Evolutionary conservation across 2,329 filamentous ascomycete species (phyloP), one percentile per base, ranked within the genome.

Genomic region (Colletotrichum noveboracense): DNA sequence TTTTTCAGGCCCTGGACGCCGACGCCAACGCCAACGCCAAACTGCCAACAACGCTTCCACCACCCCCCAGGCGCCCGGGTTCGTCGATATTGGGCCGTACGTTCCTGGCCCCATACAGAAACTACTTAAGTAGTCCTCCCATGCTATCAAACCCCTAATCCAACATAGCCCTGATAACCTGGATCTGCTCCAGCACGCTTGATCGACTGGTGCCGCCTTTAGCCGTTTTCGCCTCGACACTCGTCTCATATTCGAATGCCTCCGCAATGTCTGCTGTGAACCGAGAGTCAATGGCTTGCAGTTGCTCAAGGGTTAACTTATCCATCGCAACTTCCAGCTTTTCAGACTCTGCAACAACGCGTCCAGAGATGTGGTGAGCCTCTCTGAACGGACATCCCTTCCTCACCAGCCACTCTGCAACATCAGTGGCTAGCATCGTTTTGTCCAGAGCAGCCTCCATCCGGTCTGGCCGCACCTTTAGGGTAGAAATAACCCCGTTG

Each of bases 361-460:
- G 89, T 24, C 94, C 94, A 36, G 92, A 93, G 79, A 95, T 94
- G 82, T 95, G 94, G 80, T 96, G 94, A 18, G 94, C 94, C 85
- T 95, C 93, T 60, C 94, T 89, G 87, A 96, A 96, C 10, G 94
- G 94, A 56, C 94, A 92, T 58, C 91, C 91, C 79, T 90, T 92
- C 65, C 89, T 84, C 60, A 93, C 90, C 12, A 93, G 85, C 81
- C 91, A 92, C 81, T 93, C 91, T 52, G 91, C 91, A 36, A 93
- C 86, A 81, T 93, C 91, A 28, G 91, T 93, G 18, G 94, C 94
- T 6, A 96, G 89, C 93, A 96, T 95, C 80, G 94, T 93, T 6
- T 92, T 93, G 1, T 93, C 92, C 12, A 96, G 86, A 0, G 93
- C 92, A 70, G 91, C 92, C 66, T 86, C 83, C 94, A 96, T 96